Evolutionary conservation across 1,284 basidiomycete genomes (phyloP), one percentile per base, ranked within the genome.

Genomic region (Anthracocystis panici-leucophaei): DNA sequence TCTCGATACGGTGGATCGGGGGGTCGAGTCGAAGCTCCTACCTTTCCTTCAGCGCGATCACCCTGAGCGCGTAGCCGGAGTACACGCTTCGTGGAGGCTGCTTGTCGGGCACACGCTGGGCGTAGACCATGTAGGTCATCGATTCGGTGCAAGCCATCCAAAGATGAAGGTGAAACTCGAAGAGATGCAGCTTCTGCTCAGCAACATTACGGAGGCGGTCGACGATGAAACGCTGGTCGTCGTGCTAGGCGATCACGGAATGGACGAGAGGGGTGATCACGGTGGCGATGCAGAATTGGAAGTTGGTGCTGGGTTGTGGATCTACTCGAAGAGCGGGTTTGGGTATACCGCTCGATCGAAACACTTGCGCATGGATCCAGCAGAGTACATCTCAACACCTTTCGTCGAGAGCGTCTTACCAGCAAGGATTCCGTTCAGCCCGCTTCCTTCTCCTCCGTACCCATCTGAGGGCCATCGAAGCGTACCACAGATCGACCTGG

Each of bases 41-140:
- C 92, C 93, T 0, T 89, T 95, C 14, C 88, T 98, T 7, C 90
- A 46, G 66, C 44, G n/a, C 77, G 23, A 75, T 23, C 65, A 72
- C 23, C 60, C 65, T 12, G 49, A 67, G 5, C 54, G 68, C 31
- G 48, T 16, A 5, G 59, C 52, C 1, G 58, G 57, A 2, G 51
- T 68, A 35, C 70, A 70, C 31, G 57, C 58, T 23, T 9, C 46
- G 7, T 93, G 92, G 92, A 92, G 94, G 81, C 89, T 98, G 60
- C 87, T 96, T 25, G 90, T 99, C 35, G 95, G 93, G 1, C 97
- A 99, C 83, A 93, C 95, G 80, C 89, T 99, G n/a, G 97, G 97
- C 20, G 93, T 98, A 1, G 97, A 99, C 84, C 96, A 98, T 84
- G 95, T 92, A 44, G 97, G 97, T 0, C 97, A 99, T 83, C 90